These are phyloP conservation scores for Cornus kousa DNA, from an alignment of 148 eudicot species.

Conservation along the genomic window DNA sequence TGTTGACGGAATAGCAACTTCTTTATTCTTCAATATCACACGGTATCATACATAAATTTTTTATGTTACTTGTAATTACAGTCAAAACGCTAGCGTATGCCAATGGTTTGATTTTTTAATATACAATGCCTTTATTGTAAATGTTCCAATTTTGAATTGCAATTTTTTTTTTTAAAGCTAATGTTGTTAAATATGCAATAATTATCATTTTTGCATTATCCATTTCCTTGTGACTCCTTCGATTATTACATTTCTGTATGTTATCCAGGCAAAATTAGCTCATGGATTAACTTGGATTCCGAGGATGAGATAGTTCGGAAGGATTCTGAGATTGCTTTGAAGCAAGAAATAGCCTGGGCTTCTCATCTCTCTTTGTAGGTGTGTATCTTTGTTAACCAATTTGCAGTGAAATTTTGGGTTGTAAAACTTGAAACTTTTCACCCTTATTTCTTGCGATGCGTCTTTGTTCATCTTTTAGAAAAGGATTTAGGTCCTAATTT, in stretches of 20 bases:
- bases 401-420: background rate
- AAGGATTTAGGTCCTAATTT: background rate
- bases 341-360: constrained; percentile 95
- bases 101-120: background rate
- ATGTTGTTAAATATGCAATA: no score
- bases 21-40: background rate
- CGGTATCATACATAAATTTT: no score
- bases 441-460: no score
- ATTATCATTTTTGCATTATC: no score
- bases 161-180: background rate
- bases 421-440: background rate
- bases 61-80: no score
- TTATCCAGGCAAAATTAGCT: constrained; percentile 76
- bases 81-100: background rate
- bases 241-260: background rate
- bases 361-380: constrained; percentile 97
- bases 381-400: background rate
- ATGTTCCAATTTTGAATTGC: background rate
- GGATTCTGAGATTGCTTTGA: constrained; percentile 78
- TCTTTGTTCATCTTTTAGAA: background rate
- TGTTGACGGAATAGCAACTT: background rate
- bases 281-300: constrained; percentile 97
- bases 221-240: background rate
- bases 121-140: background rate
- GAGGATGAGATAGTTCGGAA: constrained; percentile 65